Evolutionary conservation across 2,329 filamentous ascomycete genomes (phyloP).

Genomic region (Lizonia empirigonia): DNA sequence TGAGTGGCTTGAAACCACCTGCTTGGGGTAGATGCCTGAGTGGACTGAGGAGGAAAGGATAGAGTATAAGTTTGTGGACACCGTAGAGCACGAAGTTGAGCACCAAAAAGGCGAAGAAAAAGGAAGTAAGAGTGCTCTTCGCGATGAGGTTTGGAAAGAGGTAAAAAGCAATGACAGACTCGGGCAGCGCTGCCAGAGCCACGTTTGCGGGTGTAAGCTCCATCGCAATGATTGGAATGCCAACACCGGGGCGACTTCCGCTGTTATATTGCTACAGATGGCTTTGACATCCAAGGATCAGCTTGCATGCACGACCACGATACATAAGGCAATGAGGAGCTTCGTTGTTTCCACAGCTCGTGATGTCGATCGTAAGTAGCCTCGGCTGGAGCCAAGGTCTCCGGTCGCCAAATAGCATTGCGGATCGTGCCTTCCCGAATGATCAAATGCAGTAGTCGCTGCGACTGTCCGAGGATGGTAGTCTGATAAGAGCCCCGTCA

Average conservation of each 20-base stretch:
- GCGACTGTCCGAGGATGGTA: not conserved
- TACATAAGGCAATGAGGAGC: not conserved
- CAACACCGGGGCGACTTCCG: not conserved
- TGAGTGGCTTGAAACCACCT: constrained; percentile 35
- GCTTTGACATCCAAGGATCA: not conserved
- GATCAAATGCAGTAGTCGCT: not conserved
- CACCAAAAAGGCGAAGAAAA: constrained; percentile 24
- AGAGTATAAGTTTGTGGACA: constrained; percentile 35
- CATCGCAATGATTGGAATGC: constrained; percentile 15
- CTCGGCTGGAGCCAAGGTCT: constrained; percentile 1
- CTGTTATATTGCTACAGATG: not conserved
- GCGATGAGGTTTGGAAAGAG: constrained; percentile 29
- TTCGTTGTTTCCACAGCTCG: not conserved
- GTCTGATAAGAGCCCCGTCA: not conserved
- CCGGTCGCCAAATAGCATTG: not conserved
- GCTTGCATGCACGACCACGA: not conserved
- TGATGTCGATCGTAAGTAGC: not conserved
- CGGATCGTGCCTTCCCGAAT: not conserved
- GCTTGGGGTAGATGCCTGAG: constrained; percentile 48
- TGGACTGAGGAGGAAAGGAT: constrained; percentile 49
- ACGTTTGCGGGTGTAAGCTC: constrained; percentile 22
- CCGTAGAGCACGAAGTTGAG: constrained; percentile 26
- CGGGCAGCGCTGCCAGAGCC: constrained; percentile 24
- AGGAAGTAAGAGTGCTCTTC: constrained; percentile 17
- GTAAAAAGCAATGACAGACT: constrained; percentile 26